Evolutionary conservation across 2,329 filamentous ascomycete species (phyloP), one percentile per base, ranked within the genome.

Genomic region (Epicoccum sorghinum): DNA sequence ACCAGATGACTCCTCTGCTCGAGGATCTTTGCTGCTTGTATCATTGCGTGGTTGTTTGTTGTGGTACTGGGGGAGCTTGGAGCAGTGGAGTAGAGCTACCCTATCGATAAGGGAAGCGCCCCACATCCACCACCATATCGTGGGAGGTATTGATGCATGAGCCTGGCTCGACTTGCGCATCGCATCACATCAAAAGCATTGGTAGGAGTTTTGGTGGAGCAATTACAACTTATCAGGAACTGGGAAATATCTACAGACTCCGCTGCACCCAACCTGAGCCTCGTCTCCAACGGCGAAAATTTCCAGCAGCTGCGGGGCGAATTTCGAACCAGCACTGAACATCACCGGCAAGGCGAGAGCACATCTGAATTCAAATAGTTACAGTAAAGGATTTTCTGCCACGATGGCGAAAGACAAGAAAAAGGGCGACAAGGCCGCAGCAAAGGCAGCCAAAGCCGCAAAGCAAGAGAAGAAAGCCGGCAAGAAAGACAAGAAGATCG

Each of bases 381-480:
- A 30, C 7, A 30, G 29, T 7, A 30, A n/a, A 7, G 30, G 13
- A n/a, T 4, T 33, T 33, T 12, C 10, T 13, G 10, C 32, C 10
- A 29, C 1, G 9, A 77, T 84, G 82, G 82, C 73, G 45, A 86
- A 78, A 57, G 82, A 83, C 64, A 85, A 75, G 61, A 73, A 82
- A 35, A 84, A 84, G 61, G 71, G 55, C 14, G 65, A 68, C 49
- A 74, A 74, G 45, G 69, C 86, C 80, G 75, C 78, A 75, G 65
- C 61, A 18, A 84, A 84, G 65, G 76, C 78, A 4, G 83, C 83
- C 18, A 78, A 79, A 49, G 81, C 83, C 4, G 80, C 81, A n/a
- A 96, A 96, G 78, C 90, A 95, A 74, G 89, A 89, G 70, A 95
- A 90, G 75, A 96, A 96, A 73, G 88, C 89, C 25, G 78, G 80